Evolutionary conservation across 2,329 filamentous ascomycete genomes (phyloP).

Genomic region (Aureobasidium sp.): DNA sequence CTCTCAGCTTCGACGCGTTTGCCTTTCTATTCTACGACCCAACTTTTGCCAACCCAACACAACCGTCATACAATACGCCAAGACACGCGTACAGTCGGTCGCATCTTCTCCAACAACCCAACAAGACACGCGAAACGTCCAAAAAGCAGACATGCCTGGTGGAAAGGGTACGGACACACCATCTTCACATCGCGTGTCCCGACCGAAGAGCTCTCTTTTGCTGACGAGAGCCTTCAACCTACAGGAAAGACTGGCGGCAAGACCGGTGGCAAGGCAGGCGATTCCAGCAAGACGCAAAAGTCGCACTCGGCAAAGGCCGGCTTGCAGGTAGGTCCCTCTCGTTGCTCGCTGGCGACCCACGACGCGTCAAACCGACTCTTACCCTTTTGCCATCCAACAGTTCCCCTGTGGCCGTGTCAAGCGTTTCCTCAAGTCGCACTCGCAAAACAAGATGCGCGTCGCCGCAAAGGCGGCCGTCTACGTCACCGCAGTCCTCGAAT

Average conservation of each 20-base stretch:
- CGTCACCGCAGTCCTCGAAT: constrained; percentile 95
- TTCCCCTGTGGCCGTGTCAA: constrained; percentile 99
- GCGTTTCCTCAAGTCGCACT: constrained; percentile 98
- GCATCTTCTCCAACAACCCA: constrained; percentile 5
- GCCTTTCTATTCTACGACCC: constrained; percentile 2
- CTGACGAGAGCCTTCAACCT: constrained; percentile 20
- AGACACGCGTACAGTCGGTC: constrained; percentile 11
- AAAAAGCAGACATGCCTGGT: constrained; percentile 52
- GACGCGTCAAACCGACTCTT: constrained; percentile 21
- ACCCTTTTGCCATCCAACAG: constrained; percentile 38
- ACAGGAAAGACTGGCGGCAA: constrained; percentile 64
- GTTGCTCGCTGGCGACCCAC: constrained; percentile 17
- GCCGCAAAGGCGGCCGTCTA: constrained; percentile 98
- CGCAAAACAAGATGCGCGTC: constrained; percentile 99
- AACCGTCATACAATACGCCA: constrained; percentile 8
- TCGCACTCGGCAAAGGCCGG: constrained; percentile 89
- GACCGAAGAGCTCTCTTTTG: constrained; percentile 15
- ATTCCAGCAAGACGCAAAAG: constrained; percentile 82
- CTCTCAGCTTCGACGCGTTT: constrained; percentile 5
- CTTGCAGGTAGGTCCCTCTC: constrained; percentile 63
- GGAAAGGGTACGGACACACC: constrained; percentile 76
- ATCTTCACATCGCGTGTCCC: constrained; percentile 32
- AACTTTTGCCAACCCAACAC: constrained; percentile 9
- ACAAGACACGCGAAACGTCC: neutral
- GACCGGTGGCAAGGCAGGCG: constrained; percentile 70